Percentiles rank a stretch among this genome's conserved stretches.
Evolutionary conservation across 169 alveolate species (phyloP).

Genomic region (Eimeria maxima): DNA sequence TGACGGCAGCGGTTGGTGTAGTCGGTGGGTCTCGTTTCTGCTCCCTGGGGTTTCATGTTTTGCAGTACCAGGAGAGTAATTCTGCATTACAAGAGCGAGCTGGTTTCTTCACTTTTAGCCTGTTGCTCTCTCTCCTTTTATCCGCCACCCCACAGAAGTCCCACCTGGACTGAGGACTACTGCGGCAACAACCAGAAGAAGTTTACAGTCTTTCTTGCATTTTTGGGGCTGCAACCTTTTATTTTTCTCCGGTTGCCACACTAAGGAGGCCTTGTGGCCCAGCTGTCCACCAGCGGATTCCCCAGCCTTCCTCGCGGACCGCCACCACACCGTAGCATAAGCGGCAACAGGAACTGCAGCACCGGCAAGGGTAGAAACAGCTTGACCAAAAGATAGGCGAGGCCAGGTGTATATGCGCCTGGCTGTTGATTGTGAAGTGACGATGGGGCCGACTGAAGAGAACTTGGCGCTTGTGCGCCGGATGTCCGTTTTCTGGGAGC

Average conservation of each 20-base stretch:
- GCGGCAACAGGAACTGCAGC: slow-evolving; percentile 26
- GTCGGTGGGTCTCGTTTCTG: slow-evolving; percentile 17
- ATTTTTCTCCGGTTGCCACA: background rate
- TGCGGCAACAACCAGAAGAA: background rate
- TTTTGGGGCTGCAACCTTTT: background rate
- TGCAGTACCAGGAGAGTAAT: slow-evolving; percentile 38
- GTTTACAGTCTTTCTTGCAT: background rate
- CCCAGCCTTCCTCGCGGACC: background rate
- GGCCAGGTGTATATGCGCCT: slow-evolving; percentile 68
- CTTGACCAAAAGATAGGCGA: background rate
- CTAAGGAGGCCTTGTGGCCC: slow-evolving; percentile 9
- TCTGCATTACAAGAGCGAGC: slow-evolving; percentile 24
- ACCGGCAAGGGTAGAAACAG: background rate
- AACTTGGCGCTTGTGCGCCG: slow-evolving; percentile 80
- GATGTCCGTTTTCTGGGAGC: slow-evolving; percentile 83
- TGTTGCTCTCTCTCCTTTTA: slow-evolving; percentile 19
- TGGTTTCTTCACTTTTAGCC: background rate
- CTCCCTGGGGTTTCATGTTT: slow-evolving; percentile 26
- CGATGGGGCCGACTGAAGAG: slow-evolving; percentile 79
- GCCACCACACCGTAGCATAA: background rate
- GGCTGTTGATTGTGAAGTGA: slow-evolving; percentile 50
- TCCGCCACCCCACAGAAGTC: slow-evolving; percentile 69
- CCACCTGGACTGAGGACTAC: too few relatives aligned
- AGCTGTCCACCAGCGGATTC: background rate
- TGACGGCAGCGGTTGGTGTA: slow-evolving; percentile 38